Evolutionary conservation across 1,284 basidiomycete species (phyloP).

Genomic region (Puccinia horiana): DNA sequence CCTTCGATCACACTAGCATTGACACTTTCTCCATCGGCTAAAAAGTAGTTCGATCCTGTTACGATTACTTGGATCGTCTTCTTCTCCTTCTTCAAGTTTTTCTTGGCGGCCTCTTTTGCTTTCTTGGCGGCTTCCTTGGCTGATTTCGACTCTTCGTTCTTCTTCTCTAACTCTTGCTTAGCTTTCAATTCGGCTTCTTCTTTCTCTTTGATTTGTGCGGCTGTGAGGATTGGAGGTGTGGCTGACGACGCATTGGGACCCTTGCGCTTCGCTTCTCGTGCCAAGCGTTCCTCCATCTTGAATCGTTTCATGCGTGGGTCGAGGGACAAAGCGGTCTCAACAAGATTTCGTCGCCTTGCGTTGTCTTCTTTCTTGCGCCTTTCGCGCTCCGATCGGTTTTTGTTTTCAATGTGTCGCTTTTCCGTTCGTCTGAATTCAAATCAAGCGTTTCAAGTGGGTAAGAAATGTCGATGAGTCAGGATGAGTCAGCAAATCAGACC

Average conservation of each 20-base stretch:
- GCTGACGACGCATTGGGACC: conserved; percentile 61
- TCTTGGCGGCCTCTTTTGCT: conserved; percentile 70
- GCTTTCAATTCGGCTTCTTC: conserved; percentile 75
- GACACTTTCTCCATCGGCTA: conserved; percentile 61
- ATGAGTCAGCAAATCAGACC: background rate
- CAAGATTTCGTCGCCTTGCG: conserved; percentile 79
- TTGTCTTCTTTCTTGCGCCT: conserved; percentile 98
- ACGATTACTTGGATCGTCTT: conserved; percentile 63
- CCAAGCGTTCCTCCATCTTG: conserved; percentile 94
- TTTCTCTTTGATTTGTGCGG: conserved; percentile 64
- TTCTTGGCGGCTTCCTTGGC: conserved; percentile 90
- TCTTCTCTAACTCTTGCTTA: conserved; percentile 71
- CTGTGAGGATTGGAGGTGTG: conserved; percentile 58
- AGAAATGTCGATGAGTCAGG: background rate
- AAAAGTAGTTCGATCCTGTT: conserved; percentile 66
- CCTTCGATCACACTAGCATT: conserved; percentile 63
- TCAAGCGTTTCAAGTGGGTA: conserved; percentile 33
- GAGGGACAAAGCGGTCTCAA: conserved; percentile 79
- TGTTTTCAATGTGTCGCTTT: conserved; percentile 98
- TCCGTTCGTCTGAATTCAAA: conserved; percentile 77
- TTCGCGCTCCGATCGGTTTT: conserved; percentile 96
- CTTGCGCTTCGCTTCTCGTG: conserved; percentile 83
- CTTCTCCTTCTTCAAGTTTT: conserved; percentile 60
- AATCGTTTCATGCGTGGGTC: conserved; percentile 98
- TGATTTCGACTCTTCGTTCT: conserved; percentile 69